Percentiles rank a stretch among this genome's conserved stretches.
These are phyloP conservation scores for Hamamelis virginiana DNA, from an alignment of 164 flowering plant genomes.

Conservation along the genomic window DNA sequence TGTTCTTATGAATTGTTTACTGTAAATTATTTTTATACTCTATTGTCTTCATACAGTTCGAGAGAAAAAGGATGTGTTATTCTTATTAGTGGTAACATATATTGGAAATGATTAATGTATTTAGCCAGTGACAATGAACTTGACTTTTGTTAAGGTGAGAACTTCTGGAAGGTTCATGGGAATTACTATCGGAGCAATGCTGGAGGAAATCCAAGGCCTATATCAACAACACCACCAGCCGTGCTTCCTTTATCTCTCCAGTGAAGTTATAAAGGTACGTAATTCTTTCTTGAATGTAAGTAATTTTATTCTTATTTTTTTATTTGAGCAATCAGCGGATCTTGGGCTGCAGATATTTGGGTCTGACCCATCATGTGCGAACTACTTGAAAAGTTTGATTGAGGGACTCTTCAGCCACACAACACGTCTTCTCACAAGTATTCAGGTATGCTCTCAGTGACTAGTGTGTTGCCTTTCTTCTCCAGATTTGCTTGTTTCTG, in stretches of 20 bases:
- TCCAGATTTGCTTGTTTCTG: not conserved
- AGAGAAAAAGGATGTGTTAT: not conserved
- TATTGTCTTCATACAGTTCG: not conserved
- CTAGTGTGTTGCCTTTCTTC: slow-evolving; percentile 8
- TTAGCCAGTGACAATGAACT: not conserved
- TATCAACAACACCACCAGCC: slow-evolving; percentile 93
- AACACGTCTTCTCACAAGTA: slow-evolving; percentile 66
- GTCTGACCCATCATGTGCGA: slow-evolving; percentile 89
- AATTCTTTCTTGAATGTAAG: slow-evolving; percentile 1
- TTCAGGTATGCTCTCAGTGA: slow-evolving; percentile 47
- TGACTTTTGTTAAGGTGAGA: slow-evolving; percentile 55
- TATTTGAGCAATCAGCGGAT: not conserved
- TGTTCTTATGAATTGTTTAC: not conserved
- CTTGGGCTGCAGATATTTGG: slow-evolving; percentile 81
- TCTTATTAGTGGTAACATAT: not conserved
- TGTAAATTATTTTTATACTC: not conserved
- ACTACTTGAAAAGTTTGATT: slow-evolving; percentile 67
- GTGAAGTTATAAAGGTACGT: slow-evolving; percentile 96
- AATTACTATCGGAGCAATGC: slow-evolving; percentile 86
- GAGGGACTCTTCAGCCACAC: slow-evolving; percentile 89
- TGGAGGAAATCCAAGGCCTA: slow-evolving; percentile 83
- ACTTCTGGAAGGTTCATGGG: slow-evolving; percentile 92
- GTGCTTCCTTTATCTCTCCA: slow-evolving; percentile 95
- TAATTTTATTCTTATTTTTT: not conserved
- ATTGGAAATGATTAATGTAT: not conserved